Evolutionary conservation across 768 basidiomycete genomes (phyloP), one percentile per base, ranked within the genome.

Genomic region (Suillus clintonianus): DNA sequence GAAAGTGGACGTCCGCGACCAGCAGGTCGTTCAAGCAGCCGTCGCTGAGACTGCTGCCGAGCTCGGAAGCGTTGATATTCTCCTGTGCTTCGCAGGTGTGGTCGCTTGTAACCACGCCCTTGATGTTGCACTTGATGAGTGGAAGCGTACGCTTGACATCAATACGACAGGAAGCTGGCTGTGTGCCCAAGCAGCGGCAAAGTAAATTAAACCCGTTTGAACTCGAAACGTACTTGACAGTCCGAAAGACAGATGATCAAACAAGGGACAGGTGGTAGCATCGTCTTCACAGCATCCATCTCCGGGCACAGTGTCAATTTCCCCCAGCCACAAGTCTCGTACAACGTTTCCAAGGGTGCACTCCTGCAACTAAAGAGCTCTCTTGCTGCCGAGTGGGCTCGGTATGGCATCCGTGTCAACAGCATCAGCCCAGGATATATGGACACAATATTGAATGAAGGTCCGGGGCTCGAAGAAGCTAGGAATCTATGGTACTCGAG

Each of bases 151-250:
- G 7, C 59, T 81, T 30, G 80, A 82, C 51, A 69, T 80, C 47
- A 83, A 82, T 60, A 76, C 77, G 19, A 83, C 78, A 6, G 83
- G 81, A 22, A 80, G 79, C 53, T 82, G 78, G 79, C 63, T 82
- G 56, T 82, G 81, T 61, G 80, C 81, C 10, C 77, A 81, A 62
- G 74, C 79, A 0, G 79, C 77, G 36, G 77, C 75, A 57, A 79
- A 72, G 82, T 79, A 55, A 57, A 68, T 70, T 27, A 6, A 37
- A 10, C 60, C 4, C 5, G 8, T 55, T 37, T 41, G 10, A 39
- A 24, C 30, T 62, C 17, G 5, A 15, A 8, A 7, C 15, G 6
- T 19, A 6, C 17, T 24, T 62, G 37, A 57, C 27, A 47, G 14
- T 37, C 22, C 60, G 24, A 57, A 57, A 82, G 81, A 22, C 71